These are phyloP conservation scores for Medicago lupulina DNA, from an alignment of 306 rosid species.

Conservation along the genomic window DNA sequence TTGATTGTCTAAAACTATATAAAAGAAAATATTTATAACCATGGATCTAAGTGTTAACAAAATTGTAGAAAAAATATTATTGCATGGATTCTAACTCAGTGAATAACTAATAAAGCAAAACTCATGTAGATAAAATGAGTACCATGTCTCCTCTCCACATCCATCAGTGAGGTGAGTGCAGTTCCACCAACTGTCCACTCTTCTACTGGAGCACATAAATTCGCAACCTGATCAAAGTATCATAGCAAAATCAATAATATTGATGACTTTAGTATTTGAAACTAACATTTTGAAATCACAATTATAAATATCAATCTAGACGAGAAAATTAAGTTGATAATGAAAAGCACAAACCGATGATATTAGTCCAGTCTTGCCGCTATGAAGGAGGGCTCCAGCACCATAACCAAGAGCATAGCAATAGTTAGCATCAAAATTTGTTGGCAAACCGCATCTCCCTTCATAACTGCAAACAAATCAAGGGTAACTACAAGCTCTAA, in stretches of 20 bases:
- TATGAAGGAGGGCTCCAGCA: slow-evolving; percentile 94
- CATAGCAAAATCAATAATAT: slow-evolving; percentile 26
- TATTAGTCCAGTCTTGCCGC: slow-evolving; percentile 91
- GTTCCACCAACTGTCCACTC: slow-evolving; percentile 98
- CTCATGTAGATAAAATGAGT: slow-evolving; percentile 11
- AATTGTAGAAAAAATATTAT: not conserved
- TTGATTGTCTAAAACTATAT: not conserved
- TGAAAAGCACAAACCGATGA: slow-evolving; percentile 77
- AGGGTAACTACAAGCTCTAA: slow-evolving; percentile 33
- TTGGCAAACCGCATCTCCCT: slow-evolving; percentile 98
- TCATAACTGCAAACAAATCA: slow-evolving; percentile 68
- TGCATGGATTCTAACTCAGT: slow-evolving; percentile 4
- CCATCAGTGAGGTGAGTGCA: slow-evolving; percentile 90
- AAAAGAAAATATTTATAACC: not conserved
- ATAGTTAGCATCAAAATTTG: slow-evolving; percentile 90
- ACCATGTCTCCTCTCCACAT: slow-evolving; percentile 99
- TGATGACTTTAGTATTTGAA: slow-evolving; percentile 19
- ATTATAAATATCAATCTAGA: slow-evolving; percentile 15
- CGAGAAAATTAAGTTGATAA: slow-evolving; percentile 24
- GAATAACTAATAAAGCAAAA: slow-evolving; percentile 13
- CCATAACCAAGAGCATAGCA: slow-evolving; percentile 96
- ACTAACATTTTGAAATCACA: slow-evolving; percentile 17
- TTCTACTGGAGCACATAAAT: slow-evolving; percentile 87
- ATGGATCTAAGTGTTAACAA: slow-evolving; percentile 1
- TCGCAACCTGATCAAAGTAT: slow-evolving; percentile 70